Conservation (phyloP, 352 stramenopile genomes). For the Phytophthora pluvialis region DNA sequence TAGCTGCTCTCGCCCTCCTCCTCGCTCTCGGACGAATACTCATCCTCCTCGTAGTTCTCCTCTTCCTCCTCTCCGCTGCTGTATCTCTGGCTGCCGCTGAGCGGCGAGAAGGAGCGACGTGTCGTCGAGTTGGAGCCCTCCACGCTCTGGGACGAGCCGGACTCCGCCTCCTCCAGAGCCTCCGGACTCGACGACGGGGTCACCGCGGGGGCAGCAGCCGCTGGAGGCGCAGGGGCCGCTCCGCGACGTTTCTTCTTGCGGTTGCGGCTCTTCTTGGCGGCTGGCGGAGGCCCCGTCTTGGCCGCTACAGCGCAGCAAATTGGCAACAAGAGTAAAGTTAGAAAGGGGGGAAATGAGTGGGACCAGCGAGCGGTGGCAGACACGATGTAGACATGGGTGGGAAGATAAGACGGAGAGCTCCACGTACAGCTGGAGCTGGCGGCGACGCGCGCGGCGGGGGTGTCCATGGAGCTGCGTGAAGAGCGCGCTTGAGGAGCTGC, state of each 20-base stretch:
- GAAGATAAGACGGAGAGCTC: slow-evolving; percentile 12
- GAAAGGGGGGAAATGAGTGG: slow-evolving; percentile 1
- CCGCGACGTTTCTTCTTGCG: slow-evolving; percentile 43
- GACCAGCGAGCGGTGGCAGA: neutral
- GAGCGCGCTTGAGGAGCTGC: slow-evolving; percentile 8
- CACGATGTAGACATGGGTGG: neutral
- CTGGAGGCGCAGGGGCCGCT: slow-evolving; percentile 13
- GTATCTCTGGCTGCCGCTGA: slow-evolving; percentile 27
- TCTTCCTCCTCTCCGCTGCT: slow-evolving; percentile 32
- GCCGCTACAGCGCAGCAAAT: slow-evolving; percentile 13
- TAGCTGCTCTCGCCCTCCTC: slow-evolving; percentile 96
- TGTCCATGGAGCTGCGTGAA: slow-evolving; percentile 33
- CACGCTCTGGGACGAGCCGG: slow-evolving; percentile 25
- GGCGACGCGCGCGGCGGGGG: slow-evolving; percentile 14
- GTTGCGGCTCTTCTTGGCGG: slow-evolving; percentile 37
- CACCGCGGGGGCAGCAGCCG: slow-evolving; percentile 4
- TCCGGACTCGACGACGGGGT: slow-evolving; percentile 30
- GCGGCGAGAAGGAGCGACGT: slow-evolving; percentile 40
- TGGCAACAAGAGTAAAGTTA: slow-evolving; percentile 8
- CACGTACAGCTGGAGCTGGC: slow-evolving; percentile 28
- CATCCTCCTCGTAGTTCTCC: slow-evolving; percentile 83
- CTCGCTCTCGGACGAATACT: slow-evolving; percentile 84
- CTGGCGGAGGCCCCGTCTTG: slow-evolving; percentile 17
- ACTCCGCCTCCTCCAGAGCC: slow-evolving; percentile 20
- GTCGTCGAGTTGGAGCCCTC: slow-evolving; percentile 38